A percentile compares a stretch with the other conserved stretches of the same genome.
phyloP scores from a whole-genome alignment of 2,329 filamentous ascomycete genomes.

The Pseudogymnoascus sp. region DNA sequence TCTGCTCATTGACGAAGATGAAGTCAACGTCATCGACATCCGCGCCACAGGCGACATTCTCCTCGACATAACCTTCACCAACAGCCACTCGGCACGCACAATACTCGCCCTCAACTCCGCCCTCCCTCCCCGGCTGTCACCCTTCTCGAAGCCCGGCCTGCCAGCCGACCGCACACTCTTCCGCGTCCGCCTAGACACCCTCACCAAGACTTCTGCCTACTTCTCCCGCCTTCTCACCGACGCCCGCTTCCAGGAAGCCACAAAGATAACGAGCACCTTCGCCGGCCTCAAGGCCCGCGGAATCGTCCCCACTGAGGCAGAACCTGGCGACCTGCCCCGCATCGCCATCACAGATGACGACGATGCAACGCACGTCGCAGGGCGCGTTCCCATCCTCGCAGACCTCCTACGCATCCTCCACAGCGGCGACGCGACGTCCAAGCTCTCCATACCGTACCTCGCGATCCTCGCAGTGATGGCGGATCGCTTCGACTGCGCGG shows the following conservation, averaged over 20 bases:
- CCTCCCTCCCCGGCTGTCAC: not conserved
- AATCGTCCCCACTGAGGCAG: conserved; percentile 40
- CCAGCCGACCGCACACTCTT: conserved; percentile 34
- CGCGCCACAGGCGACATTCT: conserved; percentile 54
- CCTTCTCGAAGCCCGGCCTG: conserved; percentile 15
- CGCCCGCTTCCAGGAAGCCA: conserved; percentile 54
- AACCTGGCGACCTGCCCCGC: conserved; percentile 48
- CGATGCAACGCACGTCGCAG: conserved; percentile 51
- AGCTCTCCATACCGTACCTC: conserved; percentile 50
- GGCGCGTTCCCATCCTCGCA: conserved; percentile 53
- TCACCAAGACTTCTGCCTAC: conserved; percentile 58
- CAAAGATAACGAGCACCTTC: conserved; percentile 43
- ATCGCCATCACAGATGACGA: conserved; percentile 61
- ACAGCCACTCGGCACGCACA: conserved; percentile 34
- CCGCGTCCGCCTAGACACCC: conserved; percentile 47
- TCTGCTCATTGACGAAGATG: conserved; percentile 18
- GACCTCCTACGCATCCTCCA: conserved; percentile 64
- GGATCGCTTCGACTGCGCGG: conserved; percentile 62
- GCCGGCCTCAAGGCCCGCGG: conserved; percentile 38
- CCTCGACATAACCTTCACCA: conserved; percentile 58
- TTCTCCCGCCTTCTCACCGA: conserved; percentile 60
- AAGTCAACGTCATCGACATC: conserved; percentile 39
- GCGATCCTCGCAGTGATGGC: conserved; percentile 62
- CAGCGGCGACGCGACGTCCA: conserved; percentile 37
- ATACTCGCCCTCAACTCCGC: conserved; percentile 12